Evolutionary conservation across 1,284 basidiomycete species (phyloP), one percentile per base, ranked within the genome.

Genomic region (Singerocomus rubriflavus): DNA sequence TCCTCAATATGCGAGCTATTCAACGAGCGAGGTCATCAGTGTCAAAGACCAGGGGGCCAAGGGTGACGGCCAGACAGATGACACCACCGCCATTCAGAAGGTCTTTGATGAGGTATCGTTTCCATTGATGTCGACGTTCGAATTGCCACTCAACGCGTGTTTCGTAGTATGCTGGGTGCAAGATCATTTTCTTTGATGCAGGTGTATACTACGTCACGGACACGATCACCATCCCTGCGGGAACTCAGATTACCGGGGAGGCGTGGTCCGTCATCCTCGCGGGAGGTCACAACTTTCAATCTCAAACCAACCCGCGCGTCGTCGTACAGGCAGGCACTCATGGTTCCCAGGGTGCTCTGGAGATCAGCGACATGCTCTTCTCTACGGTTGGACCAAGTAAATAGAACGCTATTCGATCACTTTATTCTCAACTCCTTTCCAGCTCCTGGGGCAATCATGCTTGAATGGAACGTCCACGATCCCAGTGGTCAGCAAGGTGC

Each of bases 401-500:
- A 69, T 41, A 27, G 36, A 26, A 31, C 21, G 3, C 11, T 13
- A 6, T 16, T 14, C 36, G 17, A n/a, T 16, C 13, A 30, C 0
- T 4, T 30, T 2, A 40, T 38, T 31, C 45, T 27, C 29, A 29
- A 33, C 17, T 16, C 0, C 9, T 5, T 45, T 33, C 51, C 55
- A 68, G 76, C 80, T 21, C 69, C 77, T 7, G 81, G 82, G 25
- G 81, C 81, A 1, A 75, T 83, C 51, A 61, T 81, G 17, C 61
- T 81, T 25, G 77, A 83, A 56, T 84, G 81, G 82, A 83, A 84
- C 56, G 71, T 79, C 16, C 71, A 71, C 34, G 76, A 79, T 43
- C 71, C 73, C 1, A 49, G 70, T 4, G 76, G 71, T 32, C 68
- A 74, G 51, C 75, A 79, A 58, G 82, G 74, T 16, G 74, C 72